Evolutionary conservation across 305 asterid genomes (phyloP), one percentile per base, ranked within the genome.

Genomic region (Nicotiana rustica): DNA sequence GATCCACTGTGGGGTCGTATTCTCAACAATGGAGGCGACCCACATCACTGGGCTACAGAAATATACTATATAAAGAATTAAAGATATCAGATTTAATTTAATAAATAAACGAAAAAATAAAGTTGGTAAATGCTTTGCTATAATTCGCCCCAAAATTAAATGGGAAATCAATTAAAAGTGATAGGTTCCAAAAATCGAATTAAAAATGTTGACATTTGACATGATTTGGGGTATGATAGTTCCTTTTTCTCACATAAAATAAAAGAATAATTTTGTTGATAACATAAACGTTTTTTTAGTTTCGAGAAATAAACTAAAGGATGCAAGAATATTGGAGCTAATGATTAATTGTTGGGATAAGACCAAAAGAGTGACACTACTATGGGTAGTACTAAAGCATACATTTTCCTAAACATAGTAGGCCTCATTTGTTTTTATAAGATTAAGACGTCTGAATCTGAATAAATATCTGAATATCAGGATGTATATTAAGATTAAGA

Each of bases 1-100:
- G 78, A 67, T 77, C 77, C 69, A 33, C 80, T 68, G 55, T 79
- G 79, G 62, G 62, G 21, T 13, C 79, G 1, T 13, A 21, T 10
- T 13, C 44, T 71, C 14, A 71, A 47, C 62, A 21, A 73, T 5
- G 79, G 62, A 6, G 61, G 21, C n/a, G 41, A 73, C 79, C 79
- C 79, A 21, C 6, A 19, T 47, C 38, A 21, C 56, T 14, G 21
- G 13, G 6, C 5, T 47, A 73, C 49, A 19, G 13, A 21, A 73
- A 13, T 21, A 44, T 15, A 36, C 55, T 15, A 69, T 38, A 67
- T 61, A 55, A 0, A 25, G 29, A 25, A 25, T 25, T 25, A 25
- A 25, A 49, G 1, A 67, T 67, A 57, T 57, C 64, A 55, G 59
- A 55, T 55, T 55, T 55, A 38, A 68, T 13, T 55, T n/a, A 69